phyloP scores from a whole-genome alignment of 768 basidiomycete genomes.

The Pleurotus eryngii region DNA sequence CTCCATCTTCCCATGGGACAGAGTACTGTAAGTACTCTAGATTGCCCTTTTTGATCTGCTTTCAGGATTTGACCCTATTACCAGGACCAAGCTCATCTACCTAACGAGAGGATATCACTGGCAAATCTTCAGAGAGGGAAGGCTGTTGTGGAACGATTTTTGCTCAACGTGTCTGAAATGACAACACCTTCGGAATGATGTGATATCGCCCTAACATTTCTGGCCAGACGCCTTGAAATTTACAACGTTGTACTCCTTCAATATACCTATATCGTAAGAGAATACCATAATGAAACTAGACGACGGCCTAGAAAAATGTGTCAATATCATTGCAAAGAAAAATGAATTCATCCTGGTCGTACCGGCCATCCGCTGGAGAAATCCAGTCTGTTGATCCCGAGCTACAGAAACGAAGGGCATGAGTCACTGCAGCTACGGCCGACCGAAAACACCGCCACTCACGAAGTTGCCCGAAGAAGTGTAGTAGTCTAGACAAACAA shows the following conservation, averaged over 20 bases:
- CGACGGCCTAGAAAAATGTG: neutral
- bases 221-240: no score
- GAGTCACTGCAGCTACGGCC: neutral
- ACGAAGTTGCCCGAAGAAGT: constrained; percentile 22
- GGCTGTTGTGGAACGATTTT: constrained; percentile 71
- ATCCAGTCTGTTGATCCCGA: constrained; percentile 29
- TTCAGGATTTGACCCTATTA: constrained; percentile 4
- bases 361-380: constrained; percentile 32
- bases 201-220: no score
- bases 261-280: no score
- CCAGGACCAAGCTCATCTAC: constrained; percentile 88
- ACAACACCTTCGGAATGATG: neutral
- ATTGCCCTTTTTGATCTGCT: neutral
- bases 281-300: neutral
- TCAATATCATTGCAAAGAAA: neutral
- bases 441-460: constrained; percentile 2
- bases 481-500: constrained; percentile 23
- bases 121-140: constrained; percentile 78
- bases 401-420: constrained; percentile 6
- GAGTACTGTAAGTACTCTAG: constrained; percentile 57
- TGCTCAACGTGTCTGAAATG: constrained; percentile 47
- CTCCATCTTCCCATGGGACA: constrained; percentile 95
- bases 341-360: neutral
- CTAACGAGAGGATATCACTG: constrained; percentile 89
- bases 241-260: no score